Conservation (phyloP, 176 grass and related monocot genomes). For the Puya raimondii region DNA sequence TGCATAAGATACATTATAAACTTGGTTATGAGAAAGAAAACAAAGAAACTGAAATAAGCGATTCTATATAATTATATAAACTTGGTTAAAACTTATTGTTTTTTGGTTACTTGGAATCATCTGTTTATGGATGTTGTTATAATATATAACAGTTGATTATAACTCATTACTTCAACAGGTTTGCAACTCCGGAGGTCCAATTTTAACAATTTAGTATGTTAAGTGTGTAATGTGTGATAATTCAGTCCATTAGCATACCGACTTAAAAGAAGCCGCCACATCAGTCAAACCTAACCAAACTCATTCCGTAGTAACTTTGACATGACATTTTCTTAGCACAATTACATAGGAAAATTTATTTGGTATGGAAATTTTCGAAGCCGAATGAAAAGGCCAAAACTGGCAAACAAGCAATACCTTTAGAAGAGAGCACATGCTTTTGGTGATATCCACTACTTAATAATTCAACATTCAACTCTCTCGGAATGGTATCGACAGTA, state of each 20-base stretch:
- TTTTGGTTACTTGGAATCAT: no score
- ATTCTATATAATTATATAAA: background rate
- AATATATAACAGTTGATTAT: no score
- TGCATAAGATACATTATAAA: constrained; percentile 10
- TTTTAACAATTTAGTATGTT: no score
- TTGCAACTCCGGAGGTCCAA: no score
- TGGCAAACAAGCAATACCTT: constrained; percentile 31
- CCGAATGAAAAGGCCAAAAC: background rate
- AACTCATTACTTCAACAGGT: no score
- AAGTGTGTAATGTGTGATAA: no score
- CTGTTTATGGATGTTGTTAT: no score
- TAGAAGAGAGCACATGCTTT: constrained; percentile 70
- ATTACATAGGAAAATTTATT: background rate
- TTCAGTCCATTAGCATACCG: no score
- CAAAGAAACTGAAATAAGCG: background rate
- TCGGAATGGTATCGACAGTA: constrained; percentile 67
- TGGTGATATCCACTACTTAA: constrained; percentile 45
- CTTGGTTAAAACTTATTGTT: background rate
- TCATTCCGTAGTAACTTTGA: background rate
- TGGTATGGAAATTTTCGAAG: background rate
- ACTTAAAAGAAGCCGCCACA: no score
- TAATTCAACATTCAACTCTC: constrained; percentile 69
- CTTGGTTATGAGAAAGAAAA: background rate
- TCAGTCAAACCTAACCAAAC: background rate
- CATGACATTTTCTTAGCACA: background rate